Evolutionary conservation across 2,329 filamentous ascomycete species (phyloP), one percentile per base, ranked within the genome.

Genomic region (Falciphora oryzae): DNA sequence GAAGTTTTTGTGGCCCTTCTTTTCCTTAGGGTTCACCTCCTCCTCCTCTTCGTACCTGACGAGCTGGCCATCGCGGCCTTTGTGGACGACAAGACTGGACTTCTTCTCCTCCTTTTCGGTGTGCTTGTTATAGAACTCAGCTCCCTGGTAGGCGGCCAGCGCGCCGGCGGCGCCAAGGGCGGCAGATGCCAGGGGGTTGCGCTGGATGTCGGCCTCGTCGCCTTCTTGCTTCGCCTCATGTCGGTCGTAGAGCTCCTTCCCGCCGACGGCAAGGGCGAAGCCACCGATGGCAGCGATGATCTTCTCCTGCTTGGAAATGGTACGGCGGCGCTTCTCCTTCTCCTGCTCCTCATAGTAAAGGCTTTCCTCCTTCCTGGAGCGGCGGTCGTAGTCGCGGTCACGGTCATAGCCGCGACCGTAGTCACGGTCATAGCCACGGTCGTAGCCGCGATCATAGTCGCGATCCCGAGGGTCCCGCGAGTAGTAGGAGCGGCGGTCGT

Each of bases 191-290:
- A 88, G 77, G 28, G 84, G 72, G 70, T 88, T 89, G 67, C 86
- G 83, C 59, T 87, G 78, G 35, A 86, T 75, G 0, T 83, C 57
- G 38, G 66, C 65, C 65, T 65, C 78, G 63, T 68, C 70, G 64
- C 80, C 77, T 4, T 84, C 79, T 64, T 81, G 73, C 68, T 80
- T 82, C 67, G 81, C 85, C 70, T 88, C 83, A 68, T 78, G 83
- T 66, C 86, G 85, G 70, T 89, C 86, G 73, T 82, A 89, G 5
- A 89, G 74, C 72, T 89, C 87, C 75, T 89, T 89, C 62, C 85
- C 85, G 62, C 86, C 86, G 13, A 85, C 84, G n/a, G 85, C 84
- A 28, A 89, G 75, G 38, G 86, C 84, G 63, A 86, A 87, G 57
- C 87, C 87, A 50, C 85, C 83, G 44, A 89, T 81, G n/a, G 85